These are phyloP conservation scores for Penicillium verhagenii DNA, from an alignment of 495 filamentous ascomycete species.

Conservation along the genomic window DNA sequence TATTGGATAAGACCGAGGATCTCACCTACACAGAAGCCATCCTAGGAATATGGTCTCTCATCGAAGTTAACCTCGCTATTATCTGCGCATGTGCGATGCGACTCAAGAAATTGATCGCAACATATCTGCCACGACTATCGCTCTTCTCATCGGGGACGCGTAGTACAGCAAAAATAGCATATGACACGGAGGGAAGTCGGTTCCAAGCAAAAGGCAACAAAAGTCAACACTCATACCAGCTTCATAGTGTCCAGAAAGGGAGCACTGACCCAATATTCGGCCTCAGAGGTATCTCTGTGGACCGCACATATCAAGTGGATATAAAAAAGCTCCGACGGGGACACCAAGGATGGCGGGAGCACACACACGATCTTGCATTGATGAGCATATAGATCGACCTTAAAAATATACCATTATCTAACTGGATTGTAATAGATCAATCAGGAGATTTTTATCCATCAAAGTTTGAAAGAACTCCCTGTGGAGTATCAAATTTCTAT, in stretches of 20 bases:
- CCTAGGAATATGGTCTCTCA: constrained; percentile 68
- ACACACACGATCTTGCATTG: background rate
- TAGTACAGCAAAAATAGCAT: background rate
- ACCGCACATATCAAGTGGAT: constrained; percentile 10
- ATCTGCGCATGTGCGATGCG: constrained; percentile 79
- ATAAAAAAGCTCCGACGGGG: constrained; percentile 1
- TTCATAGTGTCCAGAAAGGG: constrained; percentile 15
- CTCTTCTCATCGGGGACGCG: constrained; percentile 13
- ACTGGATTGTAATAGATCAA: too few relatives aligned
- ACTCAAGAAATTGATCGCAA: constrained; percentile 61
- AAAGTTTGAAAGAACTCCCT: too few relatives aligned
- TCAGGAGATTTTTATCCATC: too few relatives aligned
- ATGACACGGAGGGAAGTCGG: background rate
- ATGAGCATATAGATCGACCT: too few relatives aligned
- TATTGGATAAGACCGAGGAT: constrained; percentile 12
- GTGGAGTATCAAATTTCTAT: too few relatives aligned
- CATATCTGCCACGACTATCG: constrained; percentile 16
- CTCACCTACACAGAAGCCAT: constrained; percentile 22
- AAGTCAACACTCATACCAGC: constrained; percentile 14
- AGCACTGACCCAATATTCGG: background rate
- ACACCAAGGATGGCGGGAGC: constrained; percentile 9
- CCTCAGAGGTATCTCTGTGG: constrained; percentile 12
- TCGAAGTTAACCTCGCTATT: constrained; percentile 81
- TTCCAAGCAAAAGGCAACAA: constrained; percentile 9
- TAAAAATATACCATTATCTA: too few relatives aligned